Conservation (phyloP, 305 asterid species). For the Fraxinus dipetala region DNA sequence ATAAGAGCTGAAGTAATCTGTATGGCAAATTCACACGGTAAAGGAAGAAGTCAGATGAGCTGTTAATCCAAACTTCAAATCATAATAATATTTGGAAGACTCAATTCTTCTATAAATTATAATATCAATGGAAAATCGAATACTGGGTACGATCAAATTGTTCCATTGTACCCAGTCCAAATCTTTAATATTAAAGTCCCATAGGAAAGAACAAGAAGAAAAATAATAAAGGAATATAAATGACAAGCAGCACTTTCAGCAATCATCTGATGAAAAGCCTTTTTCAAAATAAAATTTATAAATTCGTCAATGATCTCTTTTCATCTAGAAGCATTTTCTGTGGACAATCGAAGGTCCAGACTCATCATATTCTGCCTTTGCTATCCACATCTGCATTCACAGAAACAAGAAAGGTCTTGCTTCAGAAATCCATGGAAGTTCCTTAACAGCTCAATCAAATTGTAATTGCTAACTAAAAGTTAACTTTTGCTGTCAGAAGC, state of each 20-base stretch:
- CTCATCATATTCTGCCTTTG: background rate
- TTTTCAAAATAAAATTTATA: background rate
- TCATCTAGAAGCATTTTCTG: background rate
- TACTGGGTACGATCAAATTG: background rate
- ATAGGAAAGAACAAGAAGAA: background rate
- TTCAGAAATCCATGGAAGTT: background rate
- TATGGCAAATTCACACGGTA: background rate
- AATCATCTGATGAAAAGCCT: background rate
- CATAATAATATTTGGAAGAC: background rate
- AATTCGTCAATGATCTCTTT: background rate
- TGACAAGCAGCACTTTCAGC: background rate
- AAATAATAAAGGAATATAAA: background rate
- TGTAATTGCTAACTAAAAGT: background rate
- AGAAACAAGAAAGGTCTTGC: background rate
- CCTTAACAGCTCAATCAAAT: background rate
- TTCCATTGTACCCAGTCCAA: background rate
- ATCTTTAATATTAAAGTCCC: background rate
- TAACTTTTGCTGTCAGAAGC: background rate
- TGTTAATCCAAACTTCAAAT: background rate
- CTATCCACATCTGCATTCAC: slow-evolving; percentile 3
- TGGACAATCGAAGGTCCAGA: slow-evolving; percentile 3
- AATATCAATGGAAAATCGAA: background rate
- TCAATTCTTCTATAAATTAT: background rate
- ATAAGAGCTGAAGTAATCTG: background rate
- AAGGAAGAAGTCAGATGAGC: background rate